Evolutionary conservation across 768 basidiomycete species (phyloP), one percentile per base, ranked within the genome.

Genomic region (Tylopilus vinaceipallidus): DNA sequence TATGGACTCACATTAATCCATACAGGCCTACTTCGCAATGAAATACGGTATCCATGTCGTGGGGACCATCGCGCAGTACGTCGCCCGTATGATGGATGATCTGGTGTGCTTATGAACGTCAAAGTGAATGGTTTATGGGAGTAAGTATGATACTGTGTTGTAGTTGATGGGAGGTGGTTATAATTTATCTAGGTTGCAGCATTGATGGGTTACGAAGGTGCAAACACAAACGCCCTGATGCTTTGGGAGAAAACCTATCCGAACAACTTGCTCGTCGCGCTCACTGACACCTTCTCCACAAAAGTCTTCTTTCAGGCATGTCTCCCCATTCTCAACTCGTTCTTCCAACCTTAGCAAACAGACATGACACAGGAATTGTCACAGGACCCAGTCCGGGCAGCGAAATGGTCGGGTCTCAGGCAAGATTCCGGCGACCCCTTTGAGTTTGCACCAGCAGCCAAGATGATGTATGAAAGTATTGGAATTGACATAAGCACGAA

Each of bases 241-340:
- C 77, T 91, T 43, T 99, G 97, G 97, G 90, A 98, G 62, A 69
- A 80, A 40, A 83, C 87, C 35, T 86, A 88, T 58, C 70, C 72
- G 5, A 66, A 80, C 62, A 19, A 60, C 19, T 70, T 82, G 24
- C 78, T 86, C 46, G 80, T 91, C 50, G 92, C 94, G 17, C 73
- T 98, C 29, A 97, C 97, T 13, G 97, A 99, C 70, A 99, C 97
- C 0, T 98, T 97, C 69, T 89, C 94, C 6, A 91, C 89, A 2
- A 70, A 79, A 27, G 83, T 80, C 0, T 98, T 98, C 71, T 94
- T 92, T 74, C 77, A 81, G 71, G 93, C 80, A 63, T 34, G 53
- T 49, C 41, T 17, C 40, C n/a, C 39, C 48, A 14, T 57, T 17
- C 23, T 38, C n/a, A 54, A 29, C 13, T 3, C 14, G 17, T 34